phyloP scores from a whole-genome alignment of 78 protist genomes.

The Cavenderia fasciculata region DNA sequence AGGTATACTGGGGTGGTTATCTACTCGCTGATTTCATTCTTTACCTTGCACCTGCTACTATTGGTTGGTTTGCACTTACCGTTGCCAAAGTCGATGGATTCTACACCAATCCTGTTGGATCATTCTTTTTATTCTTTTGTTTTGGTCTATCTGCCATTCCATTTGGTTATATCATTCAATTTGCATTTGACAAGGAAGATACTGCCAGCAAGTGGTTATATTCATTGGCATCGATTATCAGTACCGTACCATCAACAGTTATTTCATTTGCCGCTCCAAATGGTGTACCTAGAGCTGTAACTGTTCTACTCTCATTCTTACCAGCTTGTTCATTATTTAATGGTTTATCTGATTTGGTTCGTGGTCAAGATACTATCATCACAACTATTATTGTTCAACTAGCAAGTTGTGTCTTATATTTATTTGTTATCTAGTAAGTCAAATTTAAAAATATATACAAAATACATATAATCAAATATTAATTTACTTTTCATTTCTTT shows the following conservation, averaged over 20 bases:
- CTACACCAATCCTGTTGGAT: constrained; percentile 39
- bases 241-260: background rate
- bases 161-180: constrained; percentile 36
- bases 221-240: background rate
- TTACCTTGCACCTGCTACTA: background rate
- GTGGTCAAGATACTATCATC: constrained; percentile 3
- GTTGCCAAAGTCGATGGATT: constrained; percentile 21
- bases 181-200: constrained; percentile 34
- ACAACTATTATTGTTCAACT: constrained; percentile 23
- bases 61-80: constrained; percentile 12
- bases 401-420: background rate
- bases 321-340: constrained; percentile 50
- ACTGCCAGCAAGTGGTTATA: constrained; percentile 61
- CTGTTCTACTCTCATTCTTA: constrained; percentile 10
- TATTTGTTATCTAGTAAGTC: constrained; percentile 12
- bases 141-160: constrained; percentile 34
- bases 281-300: constrained; percentile 1
- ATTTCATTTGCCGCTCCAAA: background rate
- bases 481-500: background rate
- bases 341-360: constrained; percentile 11
- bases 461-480: background rate
- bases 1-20: constrained; percentile 28
- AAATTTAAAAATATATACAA: background rate
- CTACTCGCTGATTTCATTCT: background rate
- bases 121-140: constrained; percentile 26